Conservation (phyloP, 306 rosid genomes). For the Cicer bijugum region DNA sequence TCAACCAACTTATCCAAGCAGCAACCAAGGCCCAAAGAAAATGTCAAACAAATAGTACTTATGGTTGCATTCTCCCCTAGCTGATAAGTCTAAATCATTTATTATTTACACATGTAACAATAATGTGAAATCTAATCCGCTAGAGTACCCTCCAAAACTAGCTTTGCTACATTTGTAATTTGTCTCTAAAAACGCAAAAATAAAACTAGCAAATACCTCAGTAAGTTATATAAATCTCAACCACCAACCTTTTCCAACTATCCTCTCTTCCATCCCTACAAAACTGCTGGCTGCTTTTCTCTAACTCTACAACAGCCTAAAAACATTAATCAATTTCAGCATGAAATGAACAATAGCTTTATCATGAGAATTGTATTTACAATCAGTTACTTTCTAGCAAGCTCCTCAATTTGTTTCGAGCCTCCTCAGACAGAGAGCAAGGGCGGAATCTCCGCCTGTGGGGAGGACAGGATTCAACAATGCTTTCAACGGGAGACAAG, state of each 20-base stretch:
- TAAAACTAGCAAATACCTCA: conserved; percentile 40
- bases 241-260: not conserved
- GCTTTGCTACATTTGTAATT: conserved; percentile 13
- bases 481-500: conserved; percentile 44
- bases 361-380: conserved; percentile 42
- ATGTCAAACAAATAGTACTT: not conserved
- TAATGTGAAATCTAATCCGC: conserved; percentile 17
- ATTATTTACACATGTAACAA: conserved; percentile 28
- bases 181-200: conserved; percentile 1
- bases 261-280: conserved; percentile 52
- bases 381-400: conserved; percentile 65
- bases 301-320: conserved; percentile 60
- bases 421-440: conserved; percentile 63
- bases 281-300: conserved; percentile 64
- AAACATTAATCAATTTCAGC: conserved; percentile 46
- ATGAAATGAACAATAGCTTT: conserved; percentile 32
- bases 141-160: conserved; percentile 37
- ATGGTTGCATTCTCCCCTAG: not conserved
- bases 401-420: conserved; percentile 59
- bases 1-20: not conserved
- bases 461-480: conserved; percentile 51
- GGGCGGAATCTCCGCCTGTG: conserved; percentile 61
- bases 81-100: conserved; percentile 19
- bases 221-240: conserved; percentile 31
- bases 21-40: not conserved